phyloP scores from a whole-genome alignment of 169 alveolate genomes.

The Plasmodium sp. region DNA sequence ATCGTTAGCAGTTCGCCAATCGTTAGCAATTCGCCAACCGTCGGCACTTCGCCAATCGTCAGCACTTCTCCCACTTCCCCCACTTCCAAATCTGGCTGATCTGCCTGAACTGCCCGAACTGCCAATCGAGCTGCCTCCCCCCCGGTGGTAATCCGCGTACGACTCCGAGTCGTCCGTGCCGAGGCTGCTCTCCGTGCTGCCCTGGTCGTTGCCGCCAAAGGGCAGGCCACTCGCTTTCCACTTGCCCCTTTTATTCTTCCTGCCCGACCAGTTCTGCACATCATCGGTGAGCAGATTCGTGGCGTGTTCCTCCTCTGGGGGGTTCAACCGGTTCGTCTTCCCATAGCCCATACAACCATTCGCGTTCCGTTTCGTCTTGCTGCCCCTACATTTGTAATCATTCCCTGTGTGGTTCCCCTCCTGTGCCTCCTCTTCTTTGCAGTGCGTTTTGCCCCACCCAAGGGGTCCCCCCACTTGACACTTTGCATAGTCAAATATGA shows the following conservation, averaged over 20 bases:
- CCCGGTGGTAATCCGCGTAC: neutral
- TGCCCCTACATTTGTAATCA: neutral
- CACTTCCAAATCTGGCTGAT: neutral
- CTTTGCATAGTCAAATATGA: slow-evolving; percentile 27
- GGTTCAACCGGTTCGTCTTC: neutral
- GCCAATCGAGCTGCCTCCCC: neutral
- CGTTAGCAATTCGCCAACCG: no score
- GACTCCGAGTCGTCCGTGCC: neutral
- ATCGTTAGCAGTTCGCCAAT: no score
- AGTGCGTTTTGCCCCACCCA: neutral
- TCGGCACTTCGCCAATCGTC: no score
- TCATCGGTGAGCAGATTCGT: neutral
- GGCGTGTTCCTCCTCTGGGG: neutral
- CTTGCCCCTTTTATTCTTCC: neutral
- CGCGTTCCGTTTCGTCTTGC: neutral
- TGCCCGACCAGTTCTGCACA: neutral
- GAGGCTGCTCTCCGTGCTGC: neutral
- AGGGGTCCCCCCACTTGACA: neutral
- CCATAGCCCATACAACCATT: neutral
- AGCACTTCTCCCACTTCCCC: neutral
- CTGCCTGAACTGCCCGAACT: neutral
- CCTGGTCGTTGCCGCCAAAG: neutral
- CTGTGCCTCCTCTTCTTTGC: neutral
- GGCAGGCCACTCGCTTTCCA: neutral
- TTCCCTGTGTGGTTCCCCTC: neutral